These are phyloP conservation scores for Ophiosphaerella herpotricha DNA, from an alignment of 2,329 filamentous ascomycete genomes.

Conservation along the genomic window DNA sequence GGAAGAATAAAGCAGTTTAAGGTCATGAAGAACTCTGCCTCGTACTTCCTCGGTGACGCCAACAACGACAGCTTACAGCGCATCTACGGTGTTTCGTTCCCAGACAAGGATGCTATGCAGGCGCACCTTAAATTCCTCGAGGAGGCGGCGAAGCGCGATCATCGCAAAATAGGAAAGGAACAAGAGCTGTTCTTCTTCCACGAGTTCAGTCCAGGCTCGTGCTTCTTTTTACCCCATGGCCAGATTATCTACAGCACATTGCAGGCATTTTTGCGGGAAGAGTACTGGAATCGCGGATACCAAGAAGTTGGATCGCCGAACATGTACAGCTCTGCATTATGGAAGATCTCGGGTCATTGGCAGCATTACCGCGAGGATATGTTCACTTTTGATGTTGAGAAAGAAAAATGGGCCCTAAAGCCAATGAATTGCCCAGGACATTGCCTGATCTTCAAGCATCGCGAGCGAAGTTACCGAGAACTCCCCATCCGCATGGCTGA, in stretches of 20 bases:
- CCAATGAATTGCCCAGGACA: constrained; percentile 99
- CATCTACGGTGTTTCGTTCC: constrained; percentile 96
- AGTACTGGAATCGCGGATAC: constrained; percentile 94
- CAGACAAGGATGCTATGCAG: constrained; percentile 91
- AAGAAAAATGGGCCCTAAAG: constrained; percentile 84
- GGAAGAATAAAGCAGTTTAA: constrained; percentile 93
- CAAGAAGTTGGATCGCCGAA: constrained; percentile 95
- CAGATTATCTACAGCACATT: constrained; percentile 92
- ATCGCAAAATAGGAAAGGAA: constrained; percentile 89
- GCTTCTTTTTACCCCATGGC: constrained; percentile 91
- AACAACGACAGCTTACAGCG: constrained; percentile 94
- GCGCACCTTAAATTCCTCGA: constrained; percentile 95
- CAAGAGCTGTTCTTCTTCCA: constrained; percentile 99
- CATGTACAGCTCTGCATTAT: constrained; percentile 91
- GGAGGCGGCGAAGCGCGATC: constrained; percentile 96
- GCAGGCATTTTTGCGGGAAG: constrained; percentile 76
- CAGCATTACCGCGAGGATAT: constrained; percentile 91
- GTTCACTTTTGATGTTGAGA: constrained; percentile 84
- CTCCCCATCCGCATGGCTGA: constrained; percentile 92
- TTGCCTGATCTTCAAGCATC: constrained; percentile 83
- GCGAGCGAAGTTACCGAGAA: constrained; percentile 84
- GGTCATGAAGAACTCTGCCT: constrained; percentile 83
- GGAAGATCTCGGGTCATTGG: constrained; percentile 97
- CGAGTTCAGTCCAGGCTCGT: constrained; percentile 87
- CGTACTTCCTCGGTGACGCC: constrained; percentile 93